Conservation (phyloP, 1,139 yeast genomes). For the Martiniozyma asiatica region DNA sequence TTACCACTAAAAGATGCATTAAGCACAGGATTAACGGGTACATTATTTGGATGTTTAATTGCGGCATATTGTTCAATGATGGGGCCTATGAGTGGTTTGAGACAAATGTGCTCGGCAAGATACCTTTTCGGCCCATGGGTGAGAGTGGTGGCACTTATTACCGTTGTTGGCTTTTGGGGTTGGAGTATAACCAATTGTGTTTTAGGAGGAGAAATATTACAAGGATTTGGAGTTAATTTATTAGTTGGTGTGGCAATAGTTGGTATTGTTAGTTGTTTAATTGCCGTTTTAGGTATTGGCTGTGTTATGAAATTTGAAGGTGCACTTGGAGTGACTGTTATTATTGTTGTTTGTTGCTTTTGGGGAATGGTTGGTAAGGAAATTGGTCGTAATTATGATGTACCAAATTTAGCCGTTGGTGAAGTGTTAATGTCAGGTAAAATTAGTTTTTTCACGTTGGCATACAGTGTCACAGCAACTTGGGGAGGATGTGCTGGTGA, state of each 20-base stretch:
- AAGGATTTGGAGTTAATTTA: conserved; percentile 53
- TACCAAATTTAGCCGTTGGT: conserved; percentile 27
- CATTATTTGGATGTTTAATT: conserved; percentile 53
- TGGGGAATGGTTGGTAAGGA: conserved; percentile 57
- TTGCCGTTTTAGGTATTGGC: conserved; percentile 68
- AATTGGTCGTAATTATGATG: conserved; percentile 26
- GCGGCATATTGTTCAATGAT: conserved; percentile 74
- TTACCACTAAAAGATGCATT: conserved; percentile 54
- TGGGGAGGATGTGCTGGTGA: conserved; percentile 89
- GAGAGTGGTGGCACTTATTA: conserved; percentile 54
- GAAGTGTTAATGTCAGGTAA: conserved; percentile 46
- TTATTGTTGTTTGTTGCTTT: conserved; percentile 54
- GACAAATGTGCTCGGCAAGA: conserved; percentile 78
- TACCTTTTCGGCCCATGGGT: conserved; percentile 81
- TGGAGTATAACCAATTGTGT: conserved; percentile 82
- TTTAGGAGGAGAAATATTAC: conserved; percentile 73
- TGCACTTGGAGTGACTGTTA: conserved; percentile 55
- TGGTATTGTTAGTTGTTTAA: conserved; percentile 47
- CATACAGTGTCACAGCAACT: conserved; percentile 73
- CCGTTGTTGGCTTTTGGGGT: conserved; percentile 68
- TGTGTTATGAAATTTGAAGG: conserved; percentile 61
- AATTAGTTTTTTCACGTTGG: conserved; percentile 61
- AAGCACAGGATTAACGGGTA: conserved; percentile 49
- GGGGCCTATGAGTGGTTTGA: conserved; percentile 82
- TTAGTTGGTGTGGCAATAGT: conserved; percentile 67